Evolutionary conservation across 441 rosid genomes (phyloP), one percentile per base, ranked within the genome.

Genomic region (Daphne laureola): DNA sequence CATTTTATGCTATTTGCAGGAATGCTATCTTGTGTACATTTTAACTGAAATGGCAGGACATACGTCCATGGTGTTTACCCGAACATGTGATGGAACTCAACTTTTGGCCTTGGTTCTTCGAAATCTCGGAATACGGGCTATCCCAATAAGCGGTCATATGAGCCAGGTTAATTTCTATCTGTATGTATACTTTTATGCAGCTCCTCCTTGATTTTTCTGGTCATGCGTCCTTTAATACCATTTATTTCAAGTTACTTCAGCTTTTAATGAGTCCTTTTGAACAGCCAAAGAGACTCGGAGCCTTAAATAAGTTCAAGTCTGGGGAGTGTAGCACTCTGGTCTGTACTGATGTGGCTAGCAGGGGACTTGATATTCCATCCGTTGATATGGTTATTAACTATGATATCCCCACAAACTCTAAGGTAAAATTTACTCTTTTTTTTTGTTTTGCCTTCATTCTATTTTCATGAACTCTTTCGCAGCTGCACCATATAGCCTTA

Each of bases 111-210:
- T 74, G 69, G 42, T 83, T 67, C 96, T 93, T 69, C 77, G 99
- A 46, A 90, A 86, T 74, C 93, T 93, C 63, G 95, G 94, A 54
- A 67, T 90, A 49, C 80, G 90, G 70, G 96, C 99, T 64, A 82
- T 90, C 64, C 99, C 99, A 5, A 93, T 93, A 51, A 90, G 88
- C 74, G 97, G 99, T 51, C 97, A 93, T 46, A 90, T 93, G 99
- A 80, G 69, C 63, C 99, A 90, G 98, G 97, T 82, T 55, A 46
- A 17, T 58, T 14, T 51, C 51, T 13, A 42, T 41, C 42, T 40
- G 23, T 40, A 18, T 53, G 11, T n/a, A 15, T 51, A 23, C 4
- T 18, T 3, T 48, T 31, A 31, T 31, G 1, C 1, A 6, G 11
- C 25, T 25, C 5, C 26, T 5, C 5, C 9, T 12, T 2, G 16